Evolutionary conservation across 2,329 filamentous ascomycete genomes (phyloP).

Genomic region (Boeremia exigua): DNA sequence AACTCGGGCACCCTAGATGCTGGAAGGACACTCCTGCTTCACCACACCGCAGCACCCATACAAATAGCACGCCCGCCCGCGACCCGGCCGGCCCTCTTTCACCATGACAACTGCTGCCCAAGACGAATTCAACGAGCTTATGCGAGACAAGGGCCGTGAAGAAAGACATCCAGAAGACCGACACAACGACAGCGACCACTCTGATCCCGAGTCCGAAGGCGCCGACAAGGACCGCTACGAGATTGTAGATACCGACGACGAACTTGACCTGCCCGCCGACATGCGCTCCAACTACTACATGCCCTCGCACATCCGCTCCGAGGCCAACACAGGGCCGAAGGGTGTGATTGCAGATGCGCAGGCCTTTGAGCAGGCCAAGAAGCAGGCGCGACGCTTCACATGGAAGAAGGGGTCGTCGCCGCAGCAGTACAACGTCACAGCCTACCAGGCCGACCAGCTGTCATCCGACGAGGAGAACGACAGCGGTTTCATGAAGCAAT

Average conservation of each 20-base stretch:
- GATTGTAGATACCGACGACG: constrained; percentile 60
- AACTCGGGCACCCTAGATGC: constrained; percentile 10
- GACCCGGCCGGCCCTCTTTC: constrained; percentile 21
- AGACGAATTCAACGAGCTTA: constrained; percentile 60
- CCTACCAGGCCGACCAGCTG: constrained; percentile 58
- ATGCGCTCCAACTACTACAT: constrained; percentile 64
- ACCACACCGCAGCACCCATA: constrained; percentile 19
- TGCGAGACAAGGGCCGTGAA: constrained; percentile 54
- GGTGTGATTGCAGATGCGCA: constrained; percentile 86
- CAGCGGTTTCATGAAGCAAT: constrained; percentile 80
- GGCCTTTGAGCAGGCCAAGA: constrained; percentile 71
- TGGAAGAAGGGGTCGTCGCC: constrained; percentile 35
- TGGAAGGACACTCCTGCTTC: constrained; percentile 9
- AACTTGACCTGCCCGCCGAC: constrained; percentile 53
- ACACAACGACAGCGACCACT: constrained; percentile 64
- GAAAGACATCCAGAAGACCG: constrained; percentile 57
- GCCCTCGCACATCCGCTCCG: constrained; percentile 68
- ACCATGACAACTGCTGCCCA: constrained; percentile 56
- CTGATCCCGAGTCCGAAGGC: constrained; percentile 61
- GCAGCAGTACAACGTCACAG: constrained; percentile 35
- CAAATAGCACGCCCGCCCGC: constrained; percentile 14
- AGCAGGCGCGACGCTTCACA: constrained; percentile 46
- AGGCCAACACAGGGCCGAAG: constrained; percentile 80
- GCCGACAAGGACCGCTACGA: constrained; percentile 62
- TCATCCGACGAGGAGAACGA: constrained; percentile 68